Base-by-base conservation (phyloP, 495 filamentous ascomycete species). In the Penicillium waksmanii region DNA sequence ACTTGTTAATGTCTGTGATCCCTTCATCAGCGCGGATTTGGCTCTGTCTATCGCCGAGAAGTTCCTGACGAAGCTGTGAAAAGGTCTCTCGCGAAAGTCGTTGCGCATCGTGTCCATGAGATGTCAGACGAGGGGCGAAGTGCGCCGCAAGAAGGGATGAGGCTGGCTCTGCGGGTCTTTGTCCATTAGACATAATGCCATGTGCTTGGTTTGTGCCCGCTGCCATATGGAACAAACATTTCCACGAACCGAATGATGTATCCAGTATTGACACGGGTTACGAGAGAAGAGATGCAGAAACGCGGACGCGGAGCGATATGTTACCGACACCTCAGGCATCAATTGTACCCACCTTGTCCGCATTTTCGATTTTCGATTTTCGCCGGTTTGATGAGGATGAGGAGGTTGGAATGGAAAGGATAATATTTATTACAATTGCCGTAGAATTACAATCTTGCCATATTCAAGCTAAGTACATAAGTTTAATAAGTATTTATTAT, bases 1-100 rank as follows among this genome's bases (percentile, higher is more conserved):
- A 81, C 73, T 90, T 88, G 68, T 90, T 86, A 61, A 94, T 91
- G 68, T 92, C 84, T 8, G 86, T 82, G 50, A 90, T 72, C 59
- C 87, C 85, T 53, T 90, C 85, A 57, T 88, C 84, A 6, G 80
- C 79, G 67, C 57, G 77, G 40, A 63, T 61, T 66, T 67, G 74
- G 65, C 57, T 77, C 40, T 75, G 62, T 78, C 77, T 58, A 61
- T 73, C 64, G 67, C 76, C 67, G 15, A 89, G 73, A 38, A 90
- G 79, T 66, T 92, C 89, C 43, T 82, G 75, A 33, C 91, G 80
- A 19, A 93, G 79, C 59, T 86, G 80, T 8, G 82, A 76, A 54
- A 93, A 88, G 0, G 80, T 80, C 60, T 86, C 78, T 58, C 77
- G 81, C 40, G 77, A 77, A 12, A 79, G 66, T 52, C 66, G 66